Conservation (phyloP, 768 basidiomycete genomes). For the Phlebiopsis flavidoalba region DNA sequence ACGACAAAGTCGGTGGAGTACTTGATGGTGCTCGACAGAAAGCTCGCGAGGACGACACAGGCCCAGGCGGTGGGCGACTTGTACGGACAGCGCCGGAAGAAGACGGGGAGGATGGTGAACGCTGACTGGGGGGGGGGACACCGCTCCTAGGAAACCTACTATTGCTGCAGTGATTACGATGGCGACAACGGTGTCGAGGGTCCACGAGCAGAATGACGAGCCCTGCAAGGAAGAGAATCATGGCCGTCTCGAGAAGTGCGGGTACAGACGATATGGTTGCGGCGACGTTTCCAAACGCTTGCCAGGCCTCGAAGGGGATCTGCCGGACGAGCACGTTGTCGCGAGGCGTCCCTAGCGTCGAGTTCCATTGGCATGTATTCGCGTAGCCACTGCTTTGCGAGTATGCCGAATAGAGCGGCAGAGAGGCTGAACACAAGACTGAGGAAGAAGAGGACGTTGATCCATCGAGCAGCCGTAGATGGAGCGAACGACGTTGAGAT, state of each 20-base stretch:
- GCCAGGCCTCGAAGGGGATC: neutral
- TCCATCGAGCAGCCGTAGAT: neutral
- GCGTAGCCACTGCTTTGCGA: neutral
- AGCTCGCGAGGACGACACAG: neutral
- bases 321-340: neutral
- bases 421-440: conserved; percentile 1
- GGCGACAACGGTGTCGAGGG: neutral
- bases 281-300: neutral
- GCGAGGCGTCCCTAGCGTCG: neutral
- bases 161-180: too few relatives aligned
- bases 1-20: too few relatives aligned
- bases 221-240: neutral
- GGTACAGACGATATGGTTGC: neutral
- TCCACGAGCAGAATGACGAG: conserved; percentile 1
- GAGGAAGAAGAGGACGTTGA: neutral
- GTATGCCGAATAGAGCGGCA: neutral
- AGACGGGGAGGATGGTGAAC: neutral
- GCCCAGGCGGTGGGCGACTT: conserved; percentile 5
- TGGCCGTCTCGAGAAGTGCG: neutral
- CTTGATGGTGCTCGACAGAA: too few relatives aligned
- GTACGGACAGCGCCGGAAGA: conserved; percentile 3
- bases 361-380: conserved; percentile 3
- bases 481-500: neutral
- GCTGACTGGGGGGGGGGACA: conserved; percentile 20
- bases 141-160: neutral